Evolutionary conservation across 352 stramenopile species (phyloP).

Genomic region (Thraustotheca clavata): DNA sequence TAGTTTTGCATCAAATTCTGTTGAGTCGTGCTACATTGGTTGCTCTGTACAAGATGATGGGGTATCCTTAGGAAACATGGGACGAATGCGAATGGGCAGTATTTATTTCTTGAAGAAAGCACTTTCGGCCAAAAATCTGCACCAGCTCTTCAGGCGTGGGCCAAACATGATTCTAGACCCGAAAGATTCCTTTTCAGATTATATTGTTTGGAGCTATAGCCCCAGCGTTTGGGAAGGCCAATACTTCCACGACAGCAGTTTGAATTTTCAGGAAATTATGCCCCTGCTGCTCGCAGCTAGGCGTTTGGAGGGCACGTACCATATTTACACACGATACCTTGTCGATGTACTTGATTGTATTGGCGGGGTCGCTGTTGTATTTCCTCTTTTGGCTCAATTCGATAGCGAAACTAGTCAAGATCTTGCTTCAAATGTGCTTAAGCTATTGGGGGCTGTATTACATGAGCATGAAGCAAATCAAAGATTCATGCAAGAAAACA

Average conservation of each 20-base stretch:
- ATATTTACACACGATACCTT: constrained; percentile 7
- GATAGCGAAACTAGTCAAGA: constrained; percentile 2
- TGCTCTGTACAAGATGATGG: neutral
- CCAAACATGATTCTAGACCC: constrained; percentile 2
- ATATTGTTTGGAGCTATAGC: constrained; percentile 16
- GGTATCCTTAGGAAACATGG: neutral
- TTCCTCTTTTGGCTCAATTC: constrained; percentile 17
- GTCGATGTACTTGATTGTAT: constrained; percentile 18
- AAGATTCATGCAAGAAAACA: neutral
- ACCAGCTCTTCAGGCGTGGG: neutral
- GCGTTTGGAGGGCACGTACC: constrained; percentile 19
- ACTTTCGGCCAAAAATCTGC: neutral
- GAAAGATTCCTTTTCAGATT: neutral
- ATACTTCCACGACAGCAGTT: constrained; percentile 17
- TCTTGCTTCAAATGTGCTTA: constrained; percentile 13
- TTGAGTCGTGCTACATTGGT: constrained; percentile 4
- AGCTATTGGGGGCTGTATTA: neutral
- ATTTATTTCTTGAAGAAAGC: constrained; percentile 19
- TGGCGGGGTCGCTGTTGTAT: constrained; percentile 15
- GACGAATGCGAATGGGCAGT: neutral
- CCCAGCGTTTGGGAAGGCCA: constrained; percentile 20
- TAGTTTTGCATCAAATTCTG: constrained; percentile 2
- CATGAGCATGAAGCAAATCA: constrained; percentile 4
- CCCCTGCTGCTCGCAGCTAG: neutral
- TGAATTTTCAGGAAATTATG: constrained; percentile 12